Evolutionary conservation across 2,329 filamentous ascomycete genomes (phyloP).

Genomic region (Xylariaceae sp.): DNA sequence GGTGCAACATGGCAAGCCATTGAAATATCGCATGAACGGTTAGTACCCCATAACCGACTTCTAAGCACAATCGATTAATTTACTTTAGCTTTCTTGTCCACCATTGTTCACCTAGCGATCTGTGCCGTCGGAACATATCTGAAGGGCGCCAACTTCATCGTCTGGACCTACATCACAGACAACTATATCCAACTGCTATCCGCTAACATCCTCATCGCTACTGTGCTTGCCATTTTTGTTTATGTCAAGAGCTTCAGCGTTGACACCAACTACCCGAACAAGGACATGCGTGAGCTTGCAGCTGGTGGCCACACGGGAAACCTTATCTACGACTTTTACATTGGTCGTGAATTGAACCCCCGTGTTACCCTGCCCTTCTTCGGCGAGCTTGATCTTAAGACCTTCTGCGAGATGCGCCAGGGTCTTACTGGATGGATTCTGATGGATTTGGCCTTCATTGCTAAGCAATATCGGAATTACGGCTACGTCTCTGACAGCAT

Average conservation of each 20-base stretch:
- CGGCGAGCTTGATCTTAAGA: constrained; percentile 88
- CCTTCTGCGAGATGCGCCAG: constrained; percentile 86
- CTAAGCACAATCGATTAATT: constrained; percentile 10
- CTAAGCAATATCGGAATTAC: constrained; percentile 85
- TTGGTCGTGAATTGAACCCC: constrained; percentile 93
- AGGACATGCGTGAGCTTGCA: constrained; percentile 77
- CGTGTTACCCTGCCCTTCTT: constrained; percentile 79
- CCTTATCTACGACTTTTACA: constrained; percentile 94
- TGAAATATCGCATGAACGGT: constrained; percentile 86
- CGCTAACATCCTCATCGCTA: constrained; percentile 79
- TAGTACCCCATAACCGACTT: constrained; percentile 35
- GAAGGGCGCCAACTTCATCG: constrained; percentile 79
- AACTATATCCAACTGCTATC: constrained; percentile 89
- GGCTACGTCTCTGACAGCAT: constrained; percentile 89
- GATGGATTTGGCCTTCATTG: constrained; percentile 82
- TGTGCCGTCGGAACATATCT: constrained; percentile 75
- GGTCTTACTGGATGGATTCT: constrained; percentile 91
- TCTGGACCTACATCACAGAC: constrained; percentile 93
- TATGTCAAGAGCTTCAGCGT: constrained; percentile 85
- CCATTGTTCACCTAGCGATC: constrained; percentile 72
- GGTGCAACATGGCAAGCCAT: constrained; percentile 68
- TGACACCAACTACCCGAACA: constrained; percentile 68
- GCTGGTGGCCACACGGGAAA: constrained; percentile 84
- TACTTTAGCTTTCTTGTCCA: constrained; percentile 74
- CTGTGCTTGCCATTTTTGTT: constrained; percentile 74